Conservation (phyloP, 208 protist genomes). For the Trypanosoma boissoni region DNA sequence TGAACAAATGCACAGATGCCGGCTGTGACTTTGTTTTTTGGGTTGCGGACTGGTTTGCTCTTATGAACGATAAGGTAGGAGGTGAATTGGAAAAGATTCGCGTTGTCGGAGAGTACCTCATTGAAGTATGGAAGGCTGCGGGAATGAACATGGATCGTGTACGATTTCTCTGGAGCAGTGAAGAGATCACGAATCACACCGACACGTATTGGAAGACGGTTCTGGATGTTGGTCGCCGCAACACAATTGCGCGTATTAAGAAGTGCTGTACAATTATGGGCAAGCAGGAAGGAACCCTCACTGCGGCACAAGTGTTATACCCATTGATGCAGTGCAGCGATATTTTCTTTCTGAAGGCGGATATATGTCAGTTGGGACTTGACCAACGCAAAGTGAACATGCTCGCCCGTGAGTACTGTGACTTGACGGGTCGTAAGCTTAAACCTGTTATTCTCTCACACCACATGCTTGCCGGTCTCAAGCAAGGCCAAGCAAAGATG, state of each 20-base stretch:
- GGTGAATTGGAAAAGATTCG: slow-evolving; percentile 98
- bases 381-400: slow-evolving; percentile 99
- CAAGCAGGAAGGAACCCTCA: slow-evolving; percentile 94
- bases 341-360: slow-evolving; percentile 98
- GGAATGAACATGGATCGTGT: slow-evolving; percentile 98
- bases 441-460: slow-evolving; percentile 98
- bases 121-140: slow-evolving; percentile 98
- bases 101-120: slow-evolving; percentile 96
- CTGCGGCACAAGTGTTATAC: slow-evolving; percentile 98
- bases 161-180: slow-evolving; percentile 96
- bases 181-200: slow-evolving; percentile 96
- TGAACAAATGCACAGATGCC: slow-evolving; percentile 96
- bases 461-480: slow-evolving; percentile 97
- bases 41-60: slow-evolving; percentile 99
- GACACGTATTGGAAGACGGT: slow-evolving; percentile 95
- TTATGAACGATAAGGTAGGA: slow-evolving; percentile 99
- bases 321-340: slow-evolving; percentile 99
- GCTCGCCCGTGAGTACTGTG: slow-evolving; percentile 99
- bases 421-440: slow-evolving; percentile 81
- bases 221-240: slow-evolving; percentile 96
- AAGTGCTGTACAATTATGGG: slow-evolving; percentile 99
- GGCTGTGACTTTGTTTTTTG: slow-evolving; percentile 99
- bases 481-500: slow-evolving; percentile 98
- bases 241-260: slow-evolving; percentile 95
- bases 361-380: slow-evolving; percentile 99